Base-by-base conservation (phyloP, 768 basidiomycete genomes). In the Lentinula boryana region DNA sequence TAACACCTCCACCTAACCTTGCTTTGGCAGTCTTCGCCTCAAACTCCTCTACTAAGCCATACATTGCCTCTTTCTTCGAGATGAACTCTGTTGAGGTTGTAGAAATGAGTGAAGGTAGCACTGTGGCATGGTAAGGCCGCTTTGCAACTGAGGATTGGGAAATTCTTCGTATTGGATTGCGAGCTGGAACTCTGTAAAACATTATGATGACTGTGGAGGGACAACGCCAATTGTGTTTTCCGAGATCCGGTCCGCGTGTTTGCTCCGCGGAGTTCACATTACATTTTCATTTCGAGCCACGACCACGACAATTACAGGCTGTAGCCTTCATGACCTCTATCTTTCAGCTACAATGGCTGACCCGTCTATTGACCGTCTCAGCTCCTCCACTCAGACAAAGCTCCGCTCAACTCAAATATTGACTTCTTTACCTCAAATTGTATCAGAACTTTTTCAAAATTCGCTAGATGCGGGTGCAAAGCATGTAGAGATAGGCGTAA, bases 361-460 rank as follows among this genome's bases (percentile, higher is more conserved):
- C 10, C 46, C 60, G 21, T 57, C 63, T 32, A 76, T 84, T 61
- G 72, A 75, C 62, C 76, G 74, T 18, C 83, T 96, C 35, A 78
- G 88, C 49, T 70, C 67, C 16, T 74, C 77, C n/a, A 91, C 91
- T 5, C 86, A 84, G 49, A 77, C 84, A 21, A 85, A 79, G 66
- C 77, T 98, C 49, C 86, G 95, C 46, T 95, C 94, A 1, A 84
- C 91, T 0, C 84, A 92, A 67, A 86, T 95, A 63, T 74, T 98
- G 62, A 93, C 93, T 0, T 89, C 93, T 5, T 69, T 97, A 31
- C 79, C 89, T 7, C 85, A 89, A 68, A 78, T 95, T 60, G 76
- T 95, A 21, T 87, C 86, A 1, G 94, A 98, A 72, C 83, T 98
- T 38, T 71, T 95, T 10, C 95, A 95, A 70, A 98, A 98, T 70